These are phyloP conservation scores for Alternaria gaisen DNA, from an alignment of 2,329 filamentous ascomycete genomes.

Conservation along the genomic window DNA sequence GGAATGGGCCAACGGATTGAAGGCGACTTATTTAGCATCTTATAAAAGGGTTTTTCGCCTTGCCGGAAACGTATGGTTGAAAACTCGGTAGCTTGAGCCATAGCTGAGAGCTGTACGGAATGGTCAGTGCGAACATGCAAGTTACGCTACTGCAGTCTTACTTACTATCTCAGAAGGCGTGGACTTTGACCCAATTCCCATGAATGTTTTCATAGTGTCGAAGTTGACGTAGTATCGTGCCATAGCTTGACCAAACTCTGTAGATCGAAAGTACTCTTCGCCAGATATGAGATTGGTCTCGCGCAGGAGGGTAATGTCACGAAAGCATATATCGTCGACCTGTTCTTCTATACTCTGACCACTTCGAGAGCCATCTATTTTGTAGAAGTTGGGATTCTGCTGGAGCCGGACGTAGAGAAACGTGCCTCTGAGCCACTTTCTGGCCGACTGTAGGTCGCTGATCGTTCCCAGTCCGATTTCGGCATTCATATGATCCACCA, in stretches of 20 bases:
- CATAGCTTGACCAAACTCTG: slow-evolving; percentile 81
- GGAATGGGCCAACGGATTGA: slow-evolving; percentile 76
- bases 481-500: slow-evolving; percentile 85
- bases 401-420: slow-evolving; percentile 80
- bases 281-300: slow-evolving; percentile 66
- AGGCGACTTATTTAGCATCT: slow-evolving; percentile 73
- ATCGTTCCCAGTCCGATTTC: slow-evolving; percentile 82
- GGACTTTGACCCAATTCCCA: slow-evolving; percentile 68
- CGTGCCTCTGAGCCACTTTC: slow-evolving; percentile 77
- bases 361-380: slow-evolving; percentile 64
- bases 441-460: slow-evolving; percentile 69
- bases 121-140: slow-evolving; percentile 9
- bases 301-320: slow-evolving; percentile 71
- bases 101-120: slow-evolving; percentile 65
- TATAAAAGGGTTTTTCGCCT: slow-evolving; percentile 74
- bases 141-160: background rate
- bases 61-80: slow-evolving; percentile 74
- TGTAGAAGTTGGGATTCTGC: slow-evolving; percentile 76
- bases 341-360: slow-evolving; percentile 66
- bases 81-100: slow-evolving; percentile 77
- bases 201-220: slow-evolving; percentile 77
- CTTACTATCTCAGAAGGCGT: slow-evolving; percentile 74
- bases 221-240: slow-evolving; percentile 82
- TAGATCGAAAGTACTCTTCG: slow-evolving; percentile 64
- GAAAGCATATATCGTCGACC: slow-evolving; percentile 75